A percentile compares a stretch with the other conserved stretches of the same genome.
phyloP scores from a whole-genome alignment of 2,329 filamentous ascomycete species.

The Hypoxylon sp. region DNA sequence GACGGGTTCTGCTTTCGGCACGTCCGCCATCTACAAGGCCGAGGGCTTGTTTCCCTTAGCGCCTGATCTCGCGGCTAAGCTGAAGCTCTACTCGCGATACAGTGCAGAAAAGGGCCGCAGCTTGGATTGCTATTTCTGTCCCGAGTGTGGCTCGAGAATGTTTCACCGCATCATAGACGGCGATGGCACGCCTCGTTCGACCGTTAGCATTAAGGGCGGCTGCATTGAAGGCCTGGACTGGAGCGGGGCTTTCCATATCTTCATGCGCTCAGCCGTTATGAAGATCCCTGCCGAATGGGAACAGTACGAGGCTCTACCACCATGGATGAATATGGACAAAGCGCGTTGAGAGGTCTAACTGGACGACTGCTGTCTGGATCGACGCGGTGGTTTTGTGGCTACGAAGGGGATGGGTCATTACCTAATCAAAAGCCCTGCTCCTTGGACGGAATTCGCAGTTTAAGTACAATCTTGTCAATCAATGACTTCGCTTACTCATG shows the following conservation, averaged over 20 bases:
- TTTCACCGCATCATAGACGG: conserved; percentile 60
- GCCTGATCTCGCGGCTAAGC: conserved; percentile 51
- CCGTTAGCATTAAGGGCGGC: conserved; percentile 64
- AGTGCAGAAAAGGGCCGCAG: conserved; percentile 58
- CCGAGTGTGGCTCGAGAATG: conserved; percentile 62
- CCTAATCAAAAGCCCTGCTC: too few species aligned
- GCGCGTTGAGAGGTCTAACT: neutral
- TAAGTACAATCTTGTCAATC: too few species aligned
- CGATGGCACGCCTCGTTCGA: conserved; percentile 57
- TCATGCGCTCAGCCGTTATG: conserved; percentile 61
- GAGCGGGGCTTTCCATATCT: conserved; percentile 62
- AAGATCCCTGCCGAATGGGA: conserved; percentile 59
- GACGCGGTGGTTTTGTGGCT: neutral
- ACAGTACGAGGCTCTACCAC: conserved; percentile 49
- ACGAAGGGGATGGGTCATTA: neutral
- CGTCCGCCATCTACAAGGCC: conserved; percentile 61
- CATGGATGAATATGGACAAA: conserved; percentile 33
- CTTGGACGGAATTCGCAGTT: too few species aligned
- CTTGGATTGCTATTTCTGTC: conserved; percentile 59
- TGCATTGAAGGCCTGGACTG: conserved; percentile 60
- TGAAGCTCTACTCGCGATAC: conserved; percentile 58
- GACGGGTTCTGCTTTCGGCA: conserved; percentile 63
- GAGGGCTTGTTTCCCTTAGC: conserved; percentile 60
- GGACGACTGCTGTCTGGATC: neutral
- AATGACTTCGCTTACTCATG: too few species aligned